These are phyloP conservation scores for Sambucus nigra DNA, from an alignment of 129 eudicot species.

Conservation along the genomic window DNA sequence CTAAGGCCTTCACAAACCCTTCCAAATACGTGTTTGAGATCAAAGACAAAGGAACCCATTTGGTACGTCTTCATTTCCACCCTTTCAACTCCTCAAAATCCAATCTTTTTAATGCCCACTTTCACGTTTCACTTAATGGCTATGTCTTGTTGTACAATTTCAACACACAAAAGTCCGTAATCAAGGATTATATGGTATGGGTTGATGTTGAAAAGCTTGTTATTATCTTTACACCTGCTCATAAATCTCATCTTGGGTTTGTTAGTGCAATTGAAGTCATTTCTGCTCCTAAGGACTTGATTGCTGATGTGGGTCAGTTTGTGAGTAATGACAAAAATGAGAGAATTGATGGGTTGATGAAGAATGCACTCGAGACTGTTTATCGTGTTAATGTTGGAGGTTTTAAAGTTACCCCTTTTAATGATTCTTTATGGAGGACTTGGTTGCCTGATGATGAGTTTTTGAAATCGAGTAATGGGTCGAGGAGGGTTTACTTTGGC, in stretches of 20 bases:
- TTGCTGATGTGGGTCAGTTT: conserved; percentile 41
- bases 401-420: conserved; percentile 76
- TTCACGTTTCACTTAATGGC: conserved; percentile 80
- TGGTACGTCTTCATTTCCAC: conserved; percentile 74
- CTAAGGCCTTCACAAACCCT: conserved; percentile 52
- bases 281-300: conserved; percentile 80
- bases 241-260: conserved; percentile 39
- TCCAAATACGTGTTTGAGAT: conserved; percentile 45
- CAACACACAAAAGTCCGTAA: conserved; percentile 12
- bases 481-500: conserved; percentile 30
- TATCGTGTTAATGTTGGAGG: conserved; percentile 84
- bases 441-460: conserved; percentile 75
- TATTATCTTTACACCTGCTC: conserved; percentile 45
- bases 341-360: conserved; percentile 32
- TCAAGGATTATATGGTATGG: conserved; percentile 64
- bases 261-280: conserved; percentile 86
- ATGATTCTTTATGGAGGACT: conserved; percentile 93
- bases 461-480: conserved; percentile 25
- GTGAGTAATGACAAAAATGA: conserved; percentile 29
- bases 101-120: conserved; percentile 34
- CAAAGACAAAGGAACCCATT: conserved; percentile 38
- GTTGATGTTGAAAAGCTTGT: conserved; percentile 58
- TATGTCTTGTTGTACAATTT: conserved; percentile 50
- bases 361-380: conserved; percentile 45
- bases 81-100: conserved; percentile 17